phyloP scores from a whole-genome alignment of 495 filamentous ascomycete species.

The Aspergillus carlsbadensis region DNA sequence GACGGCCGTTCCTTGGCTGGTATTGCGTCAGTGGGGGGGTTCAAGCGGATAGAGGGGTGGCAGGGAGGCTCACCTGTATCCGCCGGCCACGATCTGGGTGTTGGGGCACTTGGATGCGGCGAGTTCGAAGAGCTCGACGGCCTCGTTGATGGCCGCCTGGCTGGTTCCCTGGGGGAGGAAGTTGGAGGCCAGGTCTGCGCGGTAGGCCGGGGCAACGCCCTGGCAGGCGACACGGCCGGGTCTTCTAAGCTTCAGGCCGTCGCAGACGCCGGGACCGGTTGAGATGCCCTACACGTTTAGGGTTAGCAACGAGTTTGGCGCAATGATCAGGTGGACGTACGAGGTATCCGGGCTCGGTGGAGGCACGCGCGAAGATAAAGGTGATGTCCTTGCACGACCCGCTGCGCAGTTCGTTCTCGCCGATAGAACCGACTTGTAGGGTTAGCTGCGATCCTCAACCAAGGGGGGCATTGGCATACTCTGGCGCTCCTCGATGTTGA shows the following conservation, averaged over 20 bases:
- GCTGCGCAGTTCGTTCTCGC: slow-evolving; percentile 40
- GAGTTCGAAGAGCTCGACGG: slow-evolving; percentile 31
- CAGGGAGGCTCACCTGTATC: slow-evolving; percentile 39
- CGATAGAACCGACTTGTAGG: background rate
- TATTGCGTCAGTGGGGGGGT: too few species aligned
- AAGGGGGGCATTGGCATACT: background rate
- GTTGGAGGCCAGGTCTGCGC: slow-evolving; percentile 24
- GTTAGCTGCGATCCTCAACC: background rate
- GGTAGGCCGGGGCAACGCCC: slow-evolving; percentile 34
- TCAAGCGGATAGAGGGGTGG: too few species aligned
- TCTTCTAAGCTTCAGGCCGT: slow-evolving; percentile 28
- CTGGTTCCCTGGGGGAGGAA: slow-evolving; percentile 26
- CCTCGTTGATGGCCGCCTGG: slow-evolving; percentile 37
- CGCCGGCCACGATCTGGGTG: slow-evolving; percentile 54
- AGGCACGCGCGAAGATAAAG: slow-evolving; percentile 54
- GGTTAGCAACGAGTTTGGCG: background rate
- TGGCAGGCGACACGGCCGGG: slow-evolving; percentile 30
- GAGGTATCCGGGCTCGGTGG: slow-evolving; percentile 52
- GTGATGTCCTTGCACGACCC: slow-evolving; percentile 47
- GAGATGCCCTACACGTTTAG: slow-evolving; percentile 30
- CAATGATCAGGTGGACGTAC: slow-evolving; percentile 19
- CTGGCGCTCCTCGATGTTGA: slow-evolving; percentile 8
- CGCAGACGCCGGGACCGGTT: slow-evolving; percentile 39
- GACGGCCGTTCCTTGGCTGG: slow-evolving; percentile 57
- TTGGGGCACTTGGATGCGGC: slow-evolving; percentile 48